Percentiles rank a stretch among this genome's conserved stretches.
Conservation (phyloP, 305 asterid species). For the Rubia tinctorum region DNA sequence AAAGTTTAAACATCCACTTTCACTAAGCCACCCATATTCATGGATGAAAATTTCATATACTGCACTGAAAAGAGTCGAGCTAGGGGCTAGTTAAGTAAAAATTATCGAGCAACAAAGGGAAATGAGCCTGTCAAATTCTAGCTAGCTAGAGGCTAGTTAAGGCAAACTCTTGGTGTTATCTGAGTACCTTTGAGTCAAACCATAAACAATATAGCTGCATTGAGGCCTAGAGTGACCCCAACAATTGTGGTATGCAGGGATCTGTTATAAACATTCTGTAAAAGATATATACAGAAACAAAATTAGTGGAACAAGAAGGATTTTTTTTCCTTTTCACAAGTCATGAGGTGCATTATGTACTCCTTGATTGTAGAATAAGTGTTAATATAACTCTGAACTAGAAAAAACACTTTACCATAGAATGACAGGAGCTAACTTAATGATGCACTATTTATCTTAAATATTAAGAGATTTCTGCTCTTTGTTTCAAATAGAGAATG, state of each 20-base stretch:
- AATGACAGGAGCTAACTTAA: neutral
- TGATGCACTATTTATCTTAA: neutral
- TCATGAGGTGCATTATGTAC: neutral
- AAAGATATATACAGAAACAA: neutral
- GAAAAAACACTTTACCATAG: neutral
- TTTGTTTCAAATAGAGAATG: neutral
- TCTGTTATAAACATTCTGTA: slow-evolving; percentile 67
- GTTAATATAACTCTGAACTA: neutral
- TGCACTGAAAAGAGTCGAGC: neutral
- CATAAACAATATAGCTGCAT: slow-evolving; percentile 96
- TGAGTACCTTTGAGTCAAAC: slow-evolving; percentile 89
- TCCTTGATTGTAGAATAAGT: neutral
- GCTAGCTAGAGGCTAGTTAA: neutral
- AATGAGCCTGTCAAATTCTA: neutral
- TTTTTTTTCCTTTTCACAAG: neutral
- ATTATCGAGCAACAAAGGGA: slow-evolving; percentile 11
- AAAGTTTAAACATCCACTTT: too few species aligned
- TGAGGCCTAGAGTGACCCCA: slow-evolving; percentile 92
- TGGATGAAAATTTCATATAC: neutral
- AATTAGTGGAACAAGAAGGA: slow-evolving; percentile 8
- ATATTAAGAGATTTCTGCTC: neutral
- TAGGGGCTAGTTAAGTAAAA: neutral
- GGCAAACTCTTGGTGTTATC: neutral
- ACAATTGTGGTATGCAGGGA: slow-evolving; percentile 65
- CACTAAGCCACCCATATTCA: too few species aligned